Percentiles rank a stretch among this genome's conserved stretches.
Evolutionary conservation across 78 protist genomes (phyloP).

Genomic region (Guillardia theta): DNA sequence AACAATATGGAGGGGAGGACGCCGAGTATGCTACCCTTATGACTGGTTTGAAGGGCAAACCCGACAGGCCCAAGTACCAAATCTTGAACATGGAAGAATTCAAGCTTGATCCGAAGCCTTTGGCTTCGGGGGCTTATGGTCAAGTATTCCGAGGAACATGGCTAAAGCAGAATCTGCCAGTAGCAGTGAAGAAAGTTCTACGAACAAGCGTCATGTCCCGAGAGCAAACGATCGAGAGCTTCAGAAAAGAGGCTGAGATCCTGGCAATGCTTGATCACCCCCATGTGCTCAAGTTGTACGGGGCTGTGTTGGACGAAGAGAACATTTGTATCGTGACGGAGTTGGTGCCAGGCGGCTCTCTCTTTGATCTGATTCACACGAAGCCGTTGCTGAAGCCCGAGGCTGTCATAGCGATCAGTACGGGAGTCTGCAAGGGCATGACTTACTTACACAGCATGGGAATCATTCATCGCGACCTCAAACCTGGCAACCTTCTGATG

Average conservation of each 20-base stretch:
- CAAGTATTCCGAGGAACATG: background rate
- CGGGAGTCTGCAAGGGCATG: conserved; percentile 15
- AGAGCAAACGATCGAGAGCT: background rate
- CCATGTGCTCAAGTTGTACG: background rate
- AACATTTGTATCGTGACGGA: conserved; percentile 6
- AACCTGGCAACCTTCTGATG: background rate
- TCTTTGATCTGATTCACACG: background rate
- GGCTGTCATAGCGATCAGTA: background rate
- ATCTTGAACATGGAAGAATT: background rate
- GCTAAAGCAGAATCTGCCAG: background rate
- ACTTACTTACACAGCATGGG: background rate
- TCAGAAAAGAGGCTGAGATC: background rate
- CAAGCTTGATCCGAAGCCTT: background rate
- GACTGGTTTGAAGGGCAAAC: background rate
- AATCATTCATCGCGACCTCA: conserved; percentile 18
- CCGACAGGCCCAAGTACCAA: background rate
- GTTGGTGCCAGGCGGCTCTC: background rate
- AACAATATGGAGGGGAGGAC: background rate
- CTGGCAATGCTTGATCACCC: conserved; percentile 1
- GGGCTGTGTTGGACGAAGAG: background rate
- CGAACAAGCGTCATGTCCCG: background rate
- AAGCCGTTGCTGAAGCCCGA: conserved; percentile 12
- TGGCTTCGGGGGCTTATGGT: background rate
- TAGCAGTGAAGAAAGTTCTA: background rate
- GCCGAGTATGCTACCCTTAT: background rate